Conservation (phyloP, 805 yeast species). For the Komagataella pseudopastoris region DNA sequence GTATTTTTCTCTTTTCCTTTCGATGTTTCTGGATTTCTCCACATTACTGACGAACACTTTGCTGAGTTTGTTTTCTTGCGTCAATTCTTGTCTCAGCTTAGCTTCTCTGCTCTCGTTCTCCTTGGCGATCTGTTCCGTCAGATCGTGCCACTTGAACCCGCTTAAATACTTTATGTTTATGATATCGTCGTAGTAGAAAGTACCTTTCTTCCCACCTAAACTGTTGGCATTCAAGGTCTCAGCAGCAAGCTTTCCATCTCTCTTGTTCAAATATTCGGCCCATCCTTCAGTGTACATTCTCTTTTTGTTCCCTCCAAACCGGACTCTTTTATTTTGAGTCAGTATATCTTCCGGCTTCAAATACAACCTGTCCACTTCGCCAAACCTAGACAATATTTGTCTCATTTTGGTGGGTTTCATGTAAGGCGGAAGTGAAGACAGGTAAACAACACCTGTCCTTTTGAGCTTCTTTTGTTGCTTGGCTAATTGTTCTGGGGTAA, state of each 20-base stretch:
- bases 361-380: conserved; percentile 77
- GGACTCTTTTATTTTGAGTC: conserved; percentile 52
- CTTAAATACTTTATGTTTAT: conserved; percentile 81
- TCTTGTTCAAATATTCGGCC: conserved; percentile 81
- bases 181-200: conserved; percentile 87
- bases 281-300: conserved; percentile 87
- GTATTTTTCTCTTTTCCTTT: conserved; percentile 30
- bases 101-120: conserved; percentile 85
- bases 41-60: conserved; percentile 74
- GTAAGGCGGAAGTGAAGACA: conserved; percentile 87
- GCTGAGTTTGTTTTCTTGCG: conserved; percentile 81
- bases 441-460: conserved; percentile 84
- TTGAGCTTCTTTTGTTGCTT: conserved; percentile 41
- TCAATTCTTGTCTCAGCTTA: conserved; percentile 74
- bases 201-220: conserved; percentile 85
- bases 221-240: conserved; percentile 76
- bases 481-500: conserved; percentile 41
- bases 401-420: conserved; percentile 92
- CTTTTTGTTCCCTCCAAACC: conserved; percentile 87
- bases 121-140: conserved; percentile 84
- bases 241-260: conserved; percentile 82
- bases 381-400: conserved; percentile 70
- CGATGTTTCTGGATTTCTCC: conserved; percentile 73
- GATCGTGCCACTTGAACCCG: conserved; percentile 90
- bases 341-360: conserved; percentile 74